Base-by-base conservation (phyloP, 176 grass and related monocot species). In the Pontederia crassipes region DNA sequence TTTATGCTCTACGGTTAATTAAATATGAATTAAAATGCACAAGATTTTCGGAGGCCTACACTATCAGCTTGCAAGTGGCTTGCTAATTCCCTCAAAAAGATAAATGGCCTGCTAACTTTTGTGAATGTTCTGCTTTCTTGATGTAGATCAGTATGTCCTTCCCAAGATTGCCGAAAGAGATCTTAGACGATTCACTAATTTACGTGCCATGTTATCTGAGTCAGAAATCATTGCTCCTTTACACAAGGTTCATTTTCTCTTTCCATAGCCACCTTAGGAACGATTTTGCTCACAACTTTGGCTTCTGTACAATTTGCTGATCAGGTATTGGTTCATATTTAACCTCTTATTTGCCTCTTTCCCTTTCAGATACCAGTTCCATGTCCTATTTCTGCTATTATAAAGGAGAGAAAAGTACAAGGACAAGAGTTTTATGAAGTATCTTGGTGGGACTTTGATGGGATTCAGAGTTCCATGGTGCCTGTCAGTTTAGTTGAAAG, bases 141-240 rank as follows among this genome's bases (percentile, higher is more conserved):
- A 40, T 81, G 57, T 71, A 96, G 83, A 96, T 75, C 72, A 87
- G 68, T 96, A 96, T 87, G 87, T 90, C 69, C 81, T 95, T 69
- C 86, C 91, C 9, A 95, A 95, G 72, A 82, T 95, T 59, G 86
- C 91, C 68, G 91, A 90, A 78, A 95, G 91, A 84, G 83, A 95
- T 77, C 91, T 95, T 71, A 72, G 91, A 61, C 85, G 75, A 49
- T 95, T 87, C 80, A 64, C 74, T 45, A 87, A 87, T 76, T 75
- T 95, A 58, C 82, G 69, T 59, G 67, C 72, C 1, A 72, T 72
- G 5, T 85, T 80, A 72, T 87, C 83, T 69, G 80, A 59, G 65
- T 66, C 85, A 54, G 81, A 70, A 78, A 35, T 66, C 8, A 73
- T 75, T 64, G 47, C 75, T 69, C 75, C 28, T 29, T 71, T 83